Conservation (phyloP, 352 stramenopile genomes). For the Phytophthora melonis region DNA sequence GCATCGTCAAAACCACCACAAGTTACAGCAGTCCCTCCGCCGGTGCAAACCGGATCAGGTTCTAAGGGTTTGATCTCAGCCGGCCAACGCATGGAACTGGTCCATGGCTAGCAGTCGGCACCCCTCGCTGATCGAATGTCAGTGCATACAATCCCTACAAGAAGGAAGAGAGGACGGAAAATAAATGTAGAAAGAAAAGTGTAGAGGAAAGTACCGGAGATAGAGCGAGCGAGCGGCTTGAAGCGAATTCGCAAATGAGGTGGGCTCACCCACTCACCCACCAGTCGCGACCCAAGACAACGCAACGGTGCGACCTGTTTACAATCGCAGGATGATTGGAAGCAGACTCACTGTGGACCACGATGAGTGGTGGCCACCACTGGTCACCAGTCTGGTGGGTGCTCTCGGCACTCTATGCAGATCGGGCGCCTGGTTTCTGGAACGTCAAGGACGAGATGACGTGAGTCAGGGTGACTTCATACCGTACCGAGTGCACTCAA, state of each 20-base stretch:
- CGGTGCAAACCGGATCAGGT: constrained; percentile 75
- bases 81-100: constrained; percentile 54
- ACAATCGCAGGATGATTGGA: constrained; percentile 13
- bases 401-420: no score
- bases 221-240: not conserved
- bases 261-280: no score
- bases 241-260: constrained; percentile 25
- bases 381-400: no score
- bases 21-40: constrained; percentile 65
- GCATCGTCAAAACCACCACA: constrained; percentile 40
- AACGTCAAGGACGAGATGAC: no score
- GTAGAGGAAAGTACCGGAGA: constrained; percentile 2
- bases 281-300: not conserved
- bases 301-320: not conserved
- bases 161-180: not conserved
- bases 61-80: constrained; percentile 74
- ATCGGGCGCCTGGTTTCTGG: no score
- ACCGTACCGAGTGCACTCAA: no score
- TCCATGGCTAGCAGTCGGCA: constrained; percentile 58
- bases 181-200: not conserved
- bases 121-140: constrained; percentile 68
- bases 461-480: no score
- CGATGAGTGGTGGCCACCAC: no score
- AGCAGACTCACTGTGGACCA: not conserved
- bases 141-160: constrained; percentile 32